Base-by-base conservation (phyloP, 495 filamentous ascomycete species). In the Aspergillus asperescens region DNA sequence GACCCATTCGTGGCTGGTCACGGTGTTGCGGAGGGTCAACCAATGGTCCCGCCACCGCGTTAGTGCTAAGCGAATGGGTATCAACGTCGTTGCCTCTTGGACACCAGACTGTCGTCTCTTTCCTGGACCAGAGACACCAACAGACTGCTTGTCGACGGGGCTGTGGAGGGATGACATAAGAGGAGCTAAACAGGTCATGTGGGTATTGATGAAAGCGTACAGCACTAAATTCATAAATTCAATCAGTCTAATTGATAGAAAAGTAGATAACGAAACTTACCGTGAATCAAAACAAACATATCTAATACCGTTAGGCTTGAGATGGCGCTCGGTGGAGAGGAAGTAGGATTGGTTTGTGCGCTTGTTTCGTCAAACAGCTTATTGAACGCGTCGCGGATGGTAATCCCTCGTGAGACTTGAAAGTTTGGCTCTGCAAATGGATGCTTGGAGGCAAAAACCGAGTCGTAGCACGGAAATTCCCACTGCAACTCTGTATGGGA, bases 251-350 rank as follows among this genome's bases (percentile, higher is more conserved):
- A 2, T 18, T 44, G 1, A 2, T 12, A 13, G 5, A 7, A 22
- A n/a, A 15, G 4, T 1, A 32, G 28, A 28, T 28, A 4, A 43
- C 6, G 40, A 13, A n/a, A 53, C 66, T 39, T 66, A 75, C 73
- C 38, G 44, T 76, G 73, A 20, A 76, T 73, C 15, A 76, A 35
- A 4, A 74, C 65, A 47, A 73, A 76, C 69, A 72, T 74, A 46
- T 76, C 73, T 4, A 73, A 22, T 3, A 69, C 56, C 0, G 64
- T 73, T 3, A 72, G 49, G 9, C 54, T 48, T 25, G 29, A 23
- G n/a, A 58, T 49, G 9, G 46, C 23, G n/a, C 15, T n/a, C 8
- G 60, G 31, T 1, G 52, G 45, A 0, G 43, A 44, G 7, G 54
- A 41, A 0, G 52, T 52, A 5, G 46, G 9, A 1, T 50, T 35